Base-by-base conservation (phyloP, 495 filamentous ascomycete genomes). In the Aspergillus campestris region DNA sequence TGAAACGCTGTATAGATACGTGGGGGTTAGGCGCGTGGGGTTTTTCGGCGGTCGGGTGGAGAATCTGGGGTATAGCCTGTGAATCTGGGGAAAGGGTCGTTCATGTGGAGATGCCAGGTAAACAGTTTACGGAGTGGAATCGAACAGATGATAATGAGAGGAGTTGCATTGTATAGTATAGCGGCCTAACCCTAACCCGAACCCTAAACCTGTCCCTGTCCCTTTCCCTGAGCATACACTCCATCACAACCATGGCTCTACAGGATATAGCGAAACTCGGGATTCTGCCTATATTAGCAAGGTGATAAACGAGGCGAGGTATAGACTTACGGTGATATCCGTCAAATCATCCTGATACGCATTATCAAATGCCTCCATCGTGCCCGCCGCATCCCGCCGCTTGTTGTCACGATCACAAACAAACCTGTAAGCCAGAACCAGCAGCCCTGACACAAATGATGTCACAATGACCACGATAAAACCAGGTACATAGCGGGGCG, bases 291-390 rank as follows among this genome's bases (percentile, higher is more conserved):
- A 35, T 29, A 31, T 44, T 48, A 34, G 52, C 48, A 42, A 43
- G 12, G 35, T 13, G 7, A 24, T 30, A 18, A 12, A 11, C 12
- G n/a, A 10, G 5, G 13, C 10, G 2, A 34, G 3, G 10, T 9
- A 12, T 13, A 0, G 4, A 34, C 44, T 33, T 38, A 56, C 56
- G 27, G 48, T 56, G 34, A 44, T 59, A 49, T 73, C 68, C 6
- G 66, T 70, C 38, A 65, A 44, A 48, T 73, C 68, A 40, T 73
- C 65, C 37, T 71, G 60, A 47, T 69, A 71, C 5, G 66, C 68
- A 49, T 70, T 55, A 31, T 67, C 66, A 38, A 60, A 68, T 13
- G 51, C 62, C 42, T 72, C 67, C 0, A 46, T 33, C 2, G 56
- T 57, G 3, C 48, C 48, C 7, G 51, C 35, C 33, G 46, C 41